phyloP scores from a whole-genome alignment of 352 stramenopile species.

The Pythium volutum region DNA sequence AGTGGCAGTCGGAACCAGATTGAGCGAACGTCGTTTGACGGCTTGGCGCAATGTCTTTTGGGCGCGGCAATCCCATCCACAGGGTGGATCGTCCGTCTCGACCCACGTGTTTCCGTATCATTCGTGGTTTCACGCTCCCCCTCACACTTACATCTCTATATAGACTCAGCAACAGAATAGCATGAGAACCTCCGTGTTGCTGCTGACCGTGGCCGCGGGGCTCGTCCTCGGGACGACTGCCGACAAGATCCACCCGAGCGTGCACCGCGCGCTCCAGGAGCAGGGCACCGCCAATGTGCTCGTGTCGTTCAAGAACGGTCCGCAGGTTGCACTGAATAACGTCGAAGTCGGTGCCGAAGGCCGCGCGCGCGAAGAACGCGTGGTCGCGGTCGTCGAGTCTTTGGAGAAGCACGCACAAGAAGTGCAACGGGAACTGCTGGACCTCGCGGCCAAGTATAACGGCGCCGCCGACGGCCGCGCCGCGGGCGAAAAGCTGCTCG shows the following conservation, averaged over 20 bases:
- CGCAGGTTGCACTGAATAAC: conserved; percentile 4
- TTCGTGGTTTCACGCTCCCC: background rate
- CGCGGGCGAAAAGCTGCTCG: conserved; percentile 4
- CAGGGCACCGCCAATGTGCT: conserved; percentile 21
- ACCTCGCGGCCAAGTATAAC: conserved; percentile 19
- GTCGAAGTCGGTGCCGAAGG: conserved; percentile 11
- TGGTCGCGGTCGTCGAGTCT: conserved; percentile 13
- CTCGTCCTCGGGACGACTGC: background rate
- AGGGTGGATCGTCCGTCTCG: background rate
- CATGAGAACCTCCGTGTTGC: background rate
- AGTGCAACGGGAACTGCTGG: conserved; percentile 11
- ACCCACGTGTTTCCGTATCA: background rate
- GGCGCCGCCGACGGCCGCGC: background rate
- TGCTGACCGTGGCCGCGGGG: background rate
- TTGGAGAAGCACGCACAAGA: conserved; percentile 16
- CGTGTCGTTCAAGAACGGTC: conserved; percentile 21
- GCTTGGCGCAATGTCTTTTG: background rate
- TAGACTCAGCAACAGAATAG: too few relatives aligned
- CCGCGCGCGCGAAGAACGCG: conserved; percentile 9
- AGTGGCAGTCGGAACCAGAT: conserved; percentile 3
- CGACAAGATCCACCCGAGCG: conserved; percentile 22
- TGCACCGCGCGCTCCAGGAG: conserved; percentile 16
- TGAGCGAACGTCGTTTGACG: too few relatives aligned
- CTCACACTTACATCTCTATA: too few relatives aligned
- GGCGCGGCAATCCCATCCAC: background rate